A percentile compares a stretch with the other conserved stretches of the same genome.
Evolutionary conservation across 768 basidiomycete genomes (phyloP).

Genomic region (Suillus discolor): DNA sequence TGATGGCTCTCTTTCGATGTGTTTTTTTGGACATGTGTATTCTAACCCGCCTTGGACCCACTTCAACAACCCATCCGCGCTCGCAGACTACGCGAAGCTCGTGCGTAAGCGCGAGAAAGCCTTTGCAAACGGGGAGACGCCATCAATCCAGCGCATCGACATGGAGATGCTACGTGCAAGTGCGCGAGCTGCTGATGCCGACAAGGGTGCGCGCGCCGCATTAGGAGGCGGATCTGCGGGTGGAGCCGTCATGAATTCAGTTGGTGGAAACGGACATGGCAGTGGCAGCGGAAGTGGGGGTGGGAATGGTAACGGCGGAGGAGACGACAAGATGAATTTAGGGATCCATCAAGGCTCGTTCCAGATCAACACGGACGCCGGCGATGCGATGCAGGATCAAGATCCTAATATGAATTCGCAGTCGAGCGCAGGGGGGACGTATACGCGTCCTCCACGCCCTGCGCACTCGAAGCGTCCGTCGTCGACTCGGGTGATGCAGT

Average conservation of each 20-base stretch:
- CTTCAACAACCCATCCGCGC: neutral
- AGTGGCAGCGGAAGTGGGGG: slow-evolving; percentile 14
- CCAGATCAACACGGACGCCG: slow-evolving; percentile 38
- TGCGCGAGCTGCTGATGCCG: slow-evolving; percentile 55
- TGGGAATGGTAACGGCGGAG: slow-evolving; percentile 7
- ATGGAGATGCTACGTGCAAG: slow-evolving; percentile 78
- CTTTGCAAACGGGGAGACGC: slow-evolving; percentile 48
- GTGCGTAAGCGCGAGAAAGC: slow-evolving; percentile 78
- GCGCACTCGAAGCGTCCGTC: neutral
- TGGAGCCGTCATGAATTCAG: slow-evolving; percentile 21
- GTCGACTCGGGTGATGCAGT: neutral
- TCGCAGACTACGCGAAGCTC: slow-evolving; percentile 77
- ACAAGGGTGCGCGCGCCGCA: slow-evolving; percentile 32
- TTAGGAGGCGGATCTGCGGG: slow-evolving; percentile 19
- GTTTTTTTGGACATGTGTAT: neutral
- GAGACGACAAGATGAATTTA: slow-evolving; percentile 30
- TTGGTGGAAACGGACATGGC: slow-evolving; percentile 8
- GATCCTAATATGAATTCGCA: neutral
- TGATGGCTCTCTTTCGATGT: neutral
- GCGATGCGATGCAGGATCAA: slow-evolving; percentile 4
- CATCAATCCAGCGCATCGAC: slow-evolving; percentile 55
- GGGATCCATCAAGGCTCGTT: slow-evolving; percentile 61
- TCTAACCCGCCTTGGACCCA: neutral
- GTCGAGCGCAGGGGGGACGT: neutral
- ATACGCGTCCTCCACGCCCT: slow-evolving; percentile 1